Evolutionary conservation across 108 stramenopile genomes (phyloP), one percentile per base, ranked within the genome.

Genomic region (Poteriospumella lacustris): DNA sequence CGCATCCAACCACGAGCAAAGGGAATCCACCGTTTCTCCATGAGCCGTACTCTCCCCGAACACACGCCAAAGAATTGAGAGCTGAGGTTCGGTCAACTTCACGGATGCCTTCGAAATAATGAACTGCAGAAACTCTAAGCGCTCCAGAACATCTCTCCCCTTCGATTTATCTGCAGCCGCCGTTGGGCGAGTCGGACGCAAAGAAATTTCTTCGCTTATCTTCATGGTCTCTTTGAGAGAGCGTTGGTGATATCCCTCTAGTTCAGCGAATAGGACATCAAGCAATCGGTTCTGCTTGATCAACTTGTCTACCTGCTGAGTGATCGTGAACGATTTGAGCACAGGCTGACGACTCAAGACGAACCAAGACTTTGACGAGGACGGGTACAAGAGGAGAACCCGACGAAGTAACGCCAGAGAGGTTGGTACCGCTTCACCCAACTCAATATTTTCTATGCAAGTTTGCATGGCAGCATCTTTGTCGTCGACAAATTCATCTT

Each of bases 401-500:
- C 28, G 26, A 33, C 70, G 5, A 5, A 73, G 31, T 12, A 73
- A 5, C 42, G 26, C 26, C 33, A 73, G 9, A 9, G 70, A 73
- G 36, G 24, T 33, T 15, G 70, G 70, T 12, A 73, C 70, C 26
- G 3, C 9, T 9, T 3, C 24, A 26, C 70, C 70, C 26, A 26
- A 19, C 42, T 73, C 26, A 5, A 73, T 38, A 56, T 73, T 73
- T 36, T 73, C 44, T 12, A 73, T 42, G 42, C 70, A 73, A 5
- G 26, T 44, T 42, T 73, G 70, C 12, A 73, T 42, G 15, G 36
- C 47, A 42, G 31, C 15, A 3, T 73, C 70, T 73, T 24, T 5
- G 26, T 73, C 70, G 3, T 73, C 70, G 9, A 26, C 31, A 73
- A 73, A 73, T 24, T 73, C 70, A 34, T 73, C 70, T 73, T 56